These are phyloP conservation scores for Clarireedia paspali DNA, from an alignment of 2,329 filamentous ascomycete species.

Conservation along the genomic window DNA sequence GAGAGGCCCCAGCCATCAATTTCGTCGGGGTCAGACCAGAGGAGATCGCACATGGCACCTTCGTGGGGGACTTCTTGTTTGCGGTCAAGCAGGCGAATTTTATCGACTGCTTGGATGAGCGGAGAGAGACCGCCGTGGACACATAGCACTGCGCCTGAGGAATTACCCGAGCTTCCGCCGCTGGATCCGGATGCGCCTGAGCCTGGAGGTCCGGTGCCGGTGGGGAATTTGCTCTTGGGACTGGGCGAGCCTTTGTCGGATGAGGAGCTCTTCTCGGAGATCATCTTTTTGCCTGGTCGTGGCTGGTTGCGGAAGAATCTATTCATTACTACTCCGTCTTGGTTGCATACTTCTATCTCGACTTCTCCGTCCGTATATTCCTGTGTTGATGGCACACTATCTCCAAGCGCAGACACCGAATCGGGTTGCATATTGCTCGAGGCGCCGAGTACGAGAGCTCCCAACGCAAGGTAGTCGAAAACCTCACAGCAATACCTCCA, in stretches of 20 bases:
- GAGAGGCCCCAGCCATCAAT: constrained; percentile 96
- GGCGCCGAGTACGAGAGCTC: constrained; percentile 92
- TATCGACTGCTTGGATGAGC: constrained; percentile 86
- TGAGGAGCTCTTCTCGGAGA: constrained; percentile 32
- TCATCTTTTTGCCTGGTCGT: no score
- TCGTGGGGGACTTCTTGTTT: constrained; percentile 99
- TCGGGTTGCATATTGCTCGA: constrained; percentile 50
- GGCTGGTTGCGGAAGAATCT: constrained; percentile 18
- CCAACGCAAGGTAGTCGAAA: constrained; percentile 97
- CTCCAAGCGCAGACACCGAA: constrained; percentile 32
- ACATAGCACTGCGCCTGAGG: constrained; percentile 80
- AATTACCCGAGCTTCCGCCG: constrained; percentile 54
- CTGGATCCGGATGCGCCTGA: constrained; percentile 70
- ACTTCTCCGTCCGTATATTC: constrained; percentile 60
- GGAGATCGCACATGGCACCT: constrained; percentile 95
- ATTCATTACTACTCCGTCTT: constrained; percentile 70
- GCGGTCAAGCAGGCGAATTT: constrained; percentile 87
- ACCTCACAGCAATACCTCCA: constrained; percentile 98
- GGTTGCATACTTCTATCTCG: constrained; percentile 90
- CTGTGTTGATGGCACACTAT: constrained; percentile 37
- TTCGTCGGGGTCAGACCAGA: constrained; percentile 98
- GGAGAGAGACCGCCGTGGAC: constrained; percentile 92
- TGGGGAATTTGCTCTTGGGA: constrained; percentile 33
- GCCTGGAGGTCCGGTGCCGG: constrained; percentile 64
- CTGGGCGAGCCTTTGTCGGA: constrained; percentile 15